A percentile compares a stretch with the other conserved stretches of the same genome.
phyloP scores from a whole-genome alignment of 2,329 filamentous ascomycete genomes.

The Neoscytalidium dimidiatum region DNA sequence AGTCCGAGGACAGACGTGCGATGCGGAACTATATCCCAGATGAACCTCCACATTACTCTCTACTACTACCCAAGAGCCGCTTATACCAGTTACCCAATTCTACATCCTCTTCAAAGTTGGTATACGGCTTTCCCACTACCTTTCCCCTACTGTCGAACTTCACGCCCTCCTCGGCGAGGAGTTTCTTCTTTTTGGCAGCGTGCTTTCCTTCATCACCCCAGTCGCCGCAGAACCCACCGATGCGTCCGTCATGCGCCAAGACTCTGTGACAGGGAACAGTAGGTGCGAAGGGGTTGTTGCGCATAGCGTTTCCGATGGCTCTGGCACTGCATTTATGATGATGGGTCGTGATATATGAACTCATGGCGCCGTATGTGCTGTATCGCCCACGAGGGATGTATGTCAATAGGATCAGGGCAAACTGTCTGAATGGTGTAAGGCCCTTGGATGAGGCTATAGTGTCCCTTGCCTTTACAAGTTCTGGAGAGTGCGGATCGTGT shows the following conservation, averaged over 20 bases:
- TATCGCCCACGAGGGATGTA: conserved; percentile 37
- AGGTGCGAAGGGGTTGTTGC: conserved; percentile 36
- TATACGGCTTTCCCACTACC: conserved; percentile 39
- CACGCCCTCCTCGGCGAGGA: conserved; percentile 47
- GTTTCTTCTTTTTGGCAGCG: conserved; percentile 43
- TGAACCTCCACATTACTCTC: too few species aligned
- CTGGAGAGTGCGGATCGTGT: conserved; percentile 3
- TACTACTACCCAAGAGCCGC: neutral
- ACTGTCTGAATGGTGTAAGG: conserved; percentile 53
- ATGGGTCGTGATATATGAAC: conserved; percentile 32
- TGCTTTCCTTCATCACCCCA: conserved; percentile 50
- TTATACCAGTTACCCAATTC: neutral
- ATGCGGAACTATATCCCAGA: too few species aligned
- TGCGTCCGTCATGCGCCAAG: conserved; percentile 30
- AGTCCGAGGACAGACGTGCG: too few species aligned
- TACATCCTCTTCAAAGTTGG: neutral
- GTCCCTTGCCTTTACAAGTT: conserved; percentile 32
- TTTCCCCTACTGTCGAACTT: conserved; percentile 46
- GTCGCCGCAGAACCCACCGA: conserved; percentile 52
- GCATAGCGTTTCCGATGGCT: conserved; percentile 41
- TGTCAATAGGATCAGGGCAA: conserved; percentile 35
- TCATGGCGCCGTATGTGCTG: conserved; percentile 39
- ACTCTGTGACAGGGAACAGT: conserved; percentile 46
- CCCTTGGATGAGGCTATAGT: conserved; percentile 46
- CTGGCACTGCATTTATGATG: conserved; percentile 28